These are phyloP conservation scores for Apiotrichum montevideense DNA, from an alignment of 1,284 basidiomycete genomes.

Conservation along the genomic window DNA sequence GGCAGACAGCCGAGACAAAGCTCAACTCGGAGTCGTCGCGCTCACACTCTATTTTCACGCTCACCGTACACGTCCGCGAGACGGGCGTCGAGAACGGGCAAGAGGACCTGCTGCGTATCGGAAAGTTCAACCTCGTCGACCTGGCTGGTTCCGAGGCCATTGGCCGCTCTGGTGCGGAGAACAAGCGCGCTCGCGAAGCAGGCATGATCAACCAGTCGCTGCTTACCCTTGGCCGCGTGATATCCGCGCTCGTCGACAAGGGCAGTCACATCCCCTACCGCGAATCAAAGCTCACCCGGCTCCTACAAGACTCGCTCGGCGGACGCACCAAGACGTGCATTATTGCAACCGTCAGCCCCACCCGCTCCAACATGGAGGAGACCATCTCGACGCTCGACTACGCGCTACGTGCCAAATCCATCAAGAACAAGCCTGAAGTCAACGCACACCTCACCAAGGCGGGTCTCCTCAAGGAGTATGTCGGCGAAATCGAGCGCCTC, in stretches of 20 bases:
- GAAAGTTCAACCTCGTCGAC: conserved; percentile 96
- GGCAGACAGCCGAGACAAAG: conserved; percentile 93
- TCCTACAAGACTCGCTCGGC: conserved; percentile 98
- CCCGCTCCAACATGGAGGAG: conserved; percentile 89
- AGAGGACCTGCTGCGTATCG: conserved; percentile 85
- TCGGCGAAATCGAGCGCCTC: conserved; percentile 89
- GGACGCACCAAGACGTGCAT: conserved; percentile 97
- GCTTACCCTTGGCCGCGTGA: conserved; percentile 90
- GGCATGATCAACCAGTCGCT: conserved; percentile 99
- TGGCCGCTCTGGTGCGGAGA: conserved; percentile 89
- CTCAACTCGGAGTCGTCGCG: conserved; percentile 95
- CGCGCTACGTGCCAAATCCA: conserved; percentile 90
- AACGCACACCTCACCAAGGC: conserved; percentile 93
- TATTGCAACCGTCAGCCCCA: conserved; percentile 90
- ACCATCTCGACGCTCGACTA: conserved; percentile 98
- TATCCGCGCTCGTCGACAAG: conserved; percentile 92
- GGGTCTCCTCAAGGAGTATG: conserved; percentile 87
- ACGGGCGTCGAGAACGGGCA: conserved; percentile 54
- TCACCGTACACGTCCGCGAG: conserved; percentile 91
- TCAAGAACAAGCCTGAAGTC: conserved; percentile 90
- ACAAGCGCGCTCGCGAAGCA: conserved; percentile 90
- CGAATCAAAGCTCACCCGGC: conserved; percentile 81
- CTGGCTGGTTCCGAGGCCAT: conserved; percentile 97
- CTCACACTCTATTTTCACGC: conserved; percentile 96
- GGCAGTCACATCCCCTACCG: conserved; percentile 90